phyloP scores from a whole-genome alignment of 192 early-diverging fungal genomes.

The Mycoemilia scoparia region DNA sequence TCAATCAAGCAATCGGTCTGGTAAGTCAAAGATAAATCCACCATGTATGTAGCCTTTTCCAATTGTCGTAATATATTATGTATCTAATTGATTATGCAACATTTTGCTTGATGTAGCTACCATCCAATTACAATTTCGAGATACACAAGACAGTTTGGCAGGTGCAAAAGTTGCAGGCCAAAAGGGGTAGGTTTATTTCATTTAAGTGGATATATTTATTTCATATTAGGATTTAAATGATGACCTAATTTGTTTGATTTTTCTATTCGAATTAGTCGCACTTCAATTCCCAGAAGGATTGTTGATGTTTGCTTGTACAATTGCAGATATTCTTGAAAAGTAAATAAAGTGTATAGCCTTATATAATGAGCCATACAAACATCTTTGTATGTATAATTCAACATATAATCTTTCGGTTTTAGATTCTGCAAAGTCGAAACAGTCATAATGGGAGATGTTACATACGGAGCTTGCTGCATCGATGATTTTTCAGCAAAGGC shows the following conservation, averaged over 20 bases:
- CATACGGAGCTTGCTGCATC: conserved; percentile 96
- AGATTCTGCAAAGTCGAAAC: conserved; percentile 65
- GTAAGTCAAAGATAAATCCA: conserved; percentile 12
- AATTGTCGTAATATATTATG: conserved; percentile 1
- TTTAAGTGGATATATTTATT: background rate
- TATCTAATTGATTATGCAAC: background rate
- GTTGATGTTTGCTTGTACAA: conserved; percentile 80
- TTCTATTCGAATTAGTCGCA: too few relatives aligned
- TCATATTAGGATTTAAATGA: background rate
- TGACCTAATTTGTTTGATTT: background rate
- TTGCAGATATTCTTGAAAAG: conserved; percentile 81
- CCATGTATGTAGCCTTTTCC: conserved; percentile 1
- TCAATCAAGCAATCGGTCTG: conserved; percentile 71
- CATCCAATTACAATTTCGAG: conserved; percentile 97
- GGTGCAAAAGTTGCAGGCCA: conserved; percentile 51
- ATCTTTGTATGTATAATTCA: conserved; percentile 3
- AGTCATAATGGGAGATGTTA: conserved; percentile 96
- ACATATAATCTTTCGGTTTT: background rate
- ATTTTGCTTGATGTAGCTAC: conserved; percentile 37
- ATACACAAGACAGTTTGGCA: conserved; percentile 94
- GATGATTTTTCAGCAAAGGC: conserved; percentile 90
- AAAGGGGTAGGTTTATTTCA: too few relatives aligned
- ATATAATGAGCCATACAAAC: background rate
- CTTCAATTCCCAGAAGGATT: conserved; percentile 96
- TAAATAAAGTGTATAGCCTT: background rate